Evolutionary conservation across 768 basidiomycete species (phyloP), one percentile per base, ranked within the genome.

Genomic region (Boletus edulis): DNA sequence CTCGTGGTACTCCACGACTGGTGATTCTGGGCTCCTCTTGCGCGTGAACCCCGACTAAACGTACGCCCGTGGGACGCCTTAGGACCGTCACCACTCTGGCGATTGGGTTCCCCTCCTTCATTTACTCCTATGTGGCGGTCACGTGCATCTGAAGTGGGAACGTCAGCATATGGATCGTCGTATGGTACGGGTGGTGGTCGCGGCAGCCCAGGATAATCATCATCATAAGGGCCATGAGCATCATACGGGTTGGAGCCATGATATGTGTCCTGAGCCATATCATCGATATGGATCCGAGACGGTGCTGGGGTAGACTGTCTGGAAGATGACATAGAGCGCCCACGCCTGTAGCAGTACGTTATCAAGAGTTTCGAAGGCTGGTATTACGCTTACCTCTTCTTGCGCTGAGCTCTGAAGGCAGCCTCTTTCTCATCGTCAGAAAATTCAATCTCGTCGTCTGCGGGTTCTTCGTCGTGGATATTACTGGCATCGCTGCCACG

Each of bases 401-500:
- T 89, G 44, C 80, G 63, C 46, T 75, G 75, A 47, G 75, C 75
- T 72, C 81, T 90, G 66, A 86, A 80, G 29, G 83, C 85, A 17
- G 84, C 83, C 69, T 98, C 96, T 51, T 86, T 80, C 68, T 98
- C 96, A 61, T 98, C 96, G 60, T 98, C 96, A 4, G 91, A 94
- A 72, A 95, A 98, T 67, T 98, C 96, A 31, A 91, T 65, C 66
- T 98, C 96, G 52, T 92, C 83, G 18, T 91, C 94, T 2, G 78
- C 89, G 3, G 91, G 87, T 68, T 98, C 96, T 71, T 98, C 96
- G 66, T 98, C 96, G 61, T 94, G 84, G 11, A 94, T 78, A 66
- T 98, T 98, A 64, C 90, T 93, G 20, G 96, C 96, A 62, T 98
- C 96, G 59, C 91, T 94, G 40, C 95, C 96, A 66, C 86, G 94